Conservation (phyloP, 2,329 filamentous ascomycete species). For the Alternaria sp. region DNA sequence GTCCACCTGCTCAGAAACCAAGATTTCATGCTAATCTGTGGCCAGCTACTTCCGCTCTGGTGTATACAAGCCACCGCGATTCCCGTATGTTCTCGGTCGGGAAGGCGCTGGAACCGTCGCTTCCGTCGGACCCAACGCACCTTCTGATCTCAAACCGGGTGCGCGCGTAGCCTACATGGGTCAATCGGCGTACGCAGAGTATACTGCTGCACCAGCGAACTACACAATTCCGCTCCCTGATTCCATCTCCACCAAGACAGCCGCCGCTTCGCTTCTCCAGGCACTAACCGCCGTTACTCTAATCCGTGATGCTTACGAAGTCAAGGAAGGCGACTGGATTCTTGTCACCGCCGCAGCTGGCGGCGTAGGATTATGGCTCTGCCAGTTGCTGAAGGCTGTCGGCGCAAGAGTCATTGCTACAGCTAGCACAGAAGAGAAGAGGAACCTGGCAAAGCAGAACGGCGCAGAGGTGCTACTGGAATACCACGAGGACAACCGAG, state of each 20-base stretch:
- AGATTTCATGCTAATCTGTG: not conserved
- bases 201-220: slow-evolving; percentile 60
- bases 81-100: slow-evolving; percentile 79
- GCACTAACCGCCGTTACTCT: slow-evolving; percentile 83
- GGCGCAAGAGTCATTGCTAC: slow-evolving; percentile 83
- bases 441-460: slow-evolving; percentile 69
- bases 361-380: slow-evolving; percentile 73
- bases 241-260: slow-evolving; percentile 65
- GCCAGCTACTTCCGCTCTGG: slow-evolving; percentile 81
- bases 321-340: slow-evolving; percentile 79
- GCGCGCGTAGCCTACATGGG: slow-evolving; percentile 75
- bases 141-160: slow-evolving; percentile 65
- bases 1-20: not conserved
- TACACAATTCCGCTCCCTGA: slow-evolving; percentile 70
- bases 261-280: slow-evolving; percentile 76
- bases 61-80: slow-evolving; percentile 71
- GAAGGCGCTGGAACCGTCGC: slow-evolving; percentile 78
- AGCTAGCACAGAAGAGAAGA: slow-evolving; percentile 75
- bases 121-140: slow-evolving; percentile 61
- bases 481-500: slow-evolving; percentile 63
- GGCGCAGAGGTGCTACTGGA: slow-evolving; percentile 77
- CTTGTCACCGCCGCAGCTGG: slow-evolving; percentile 87
- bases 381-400: slow-evolving; percentile 73
- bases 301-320: slow-evolving; percentile 73
- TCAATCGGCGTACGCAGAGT: slow-evolving; percentile 64